phyloP scores from a whole-genome alignment of 441 rosid species.

The Populus hybrid region DNA sequence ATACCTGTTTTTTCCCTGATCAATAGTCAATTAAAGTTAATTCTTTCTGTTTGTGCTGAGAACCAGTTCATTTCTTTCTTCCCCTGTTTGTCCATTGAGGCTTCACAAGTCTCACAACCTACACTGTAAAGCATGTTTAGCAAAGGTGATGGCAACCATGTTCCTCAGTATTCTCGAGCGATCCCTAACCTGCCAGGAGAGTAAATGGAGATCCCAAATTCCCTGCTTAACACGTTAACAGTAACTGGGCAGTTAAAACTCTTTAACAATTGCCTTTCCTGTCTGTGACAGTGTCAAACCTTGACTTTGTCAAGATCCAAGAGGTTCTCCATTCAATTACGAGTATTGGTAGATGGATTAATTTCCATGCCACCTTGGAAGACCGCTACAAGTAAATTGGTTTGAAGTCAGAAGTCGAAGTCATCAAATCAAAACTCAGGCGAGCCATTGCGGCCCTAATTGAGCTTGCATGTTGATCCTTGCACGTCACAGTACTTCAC shows the following conservation, averaged over 20 bases:
- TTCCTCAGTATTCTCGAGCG: no score
- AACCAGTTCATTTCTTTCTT: neutral
- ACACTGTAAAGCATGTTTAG: neutral
- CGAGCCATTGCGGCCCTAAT: neutral
- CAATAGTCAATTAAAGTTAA: neutral
- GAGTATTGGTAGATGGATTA: neutral
- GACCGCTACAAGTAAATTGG: neutral
- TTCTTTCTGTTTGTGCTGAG: neutral
- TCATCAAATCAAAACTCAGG: neutral
- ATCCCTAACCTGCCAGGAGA: neutral
- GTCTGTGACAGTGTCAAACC: neutral
- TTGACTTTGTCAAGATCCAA: neutral
- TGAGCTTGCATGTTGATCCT: no score
- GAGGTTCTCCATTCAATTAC: neutral
- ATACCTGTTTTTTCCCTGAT: neutral
- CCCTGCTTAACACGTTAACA: neutral
- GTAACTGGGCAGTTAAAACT: no score
- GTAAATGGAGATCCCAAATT: neutral
- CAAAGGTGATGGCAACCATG: no score
- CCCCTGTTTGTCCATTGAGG: neutral
- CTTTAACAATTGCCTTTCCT: neutral
- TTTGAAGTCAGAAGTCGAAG: neutral
- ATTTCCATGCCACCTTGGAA: neutral
- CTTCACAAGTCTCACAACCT: neutral
- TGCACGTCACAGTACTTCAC: no score